These are phyloP conservation scores for Barnettozyma wickerhamii DNA, from an alignment of 805 yeast species.

Conservation along the genomic window DNA sequence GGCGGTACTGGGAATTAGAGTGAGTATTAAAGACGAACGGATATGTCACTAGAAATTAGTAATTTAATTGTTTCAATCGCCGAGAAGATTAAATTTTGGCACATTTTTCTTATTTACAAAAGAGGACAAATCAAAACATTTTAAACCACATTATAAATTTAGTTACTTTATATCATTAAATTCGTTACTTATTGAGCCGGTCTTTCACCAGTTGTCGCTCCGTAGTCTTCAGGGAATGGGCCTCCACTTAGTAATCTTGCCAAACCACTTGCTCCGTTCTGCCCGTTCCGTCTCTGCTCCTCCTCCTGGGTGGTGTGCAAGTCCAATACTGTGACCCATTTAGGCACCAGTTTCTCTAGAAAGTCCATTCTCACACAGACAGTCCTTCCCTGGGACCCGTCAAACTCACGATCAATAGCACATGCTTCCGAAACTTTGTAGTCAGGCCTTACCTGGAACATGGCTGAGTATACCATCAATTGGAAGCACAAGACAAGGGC, in stretches of 20 bases:
- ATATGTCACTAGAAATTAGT: too few relatives aligned
- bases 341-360: constrained; percentile 11
- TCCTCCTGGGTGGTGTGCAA: constrained; percentile 15
- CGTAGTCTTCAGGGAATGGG: not conserved
- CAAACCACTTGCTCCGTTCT: not conserved
- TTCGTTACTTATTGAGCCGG: too few relatives aligned
- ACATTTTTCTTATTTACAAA: not conserved
- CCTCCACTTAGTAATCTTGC: constrained; percentile 1
- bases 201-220: too few relatives aligned
- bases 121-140: not conserved
- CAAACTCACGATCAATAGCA: constrained; percentile 12
- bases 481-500: constrained; percentile 17
- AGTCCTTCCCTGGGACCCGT: constrained; percentile 22
- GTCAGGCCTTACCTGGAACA: constrained; percentile 8
- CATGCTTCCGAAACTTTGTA: not conserved
- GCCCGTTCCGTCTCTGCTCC: not conserved
- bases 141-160: not conserved
- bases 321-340: constrained; percentile 11
- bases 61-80: too few relatives aligned
- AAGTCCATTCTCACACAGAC: constrained; percentile 14
- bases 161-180: too few relatives aligned
- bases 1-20: too few relatives aligned
- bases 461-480: constrained; percentile 13
- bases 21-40: too few relatives aligned
- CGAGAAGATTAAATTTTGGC: not conserved